These are phyloP conservation scores for Fusarium verticillioides DNA, from an alignment of 2,329 filamentous ascomycete genomes.

Conservation along the genomic window DNA sequence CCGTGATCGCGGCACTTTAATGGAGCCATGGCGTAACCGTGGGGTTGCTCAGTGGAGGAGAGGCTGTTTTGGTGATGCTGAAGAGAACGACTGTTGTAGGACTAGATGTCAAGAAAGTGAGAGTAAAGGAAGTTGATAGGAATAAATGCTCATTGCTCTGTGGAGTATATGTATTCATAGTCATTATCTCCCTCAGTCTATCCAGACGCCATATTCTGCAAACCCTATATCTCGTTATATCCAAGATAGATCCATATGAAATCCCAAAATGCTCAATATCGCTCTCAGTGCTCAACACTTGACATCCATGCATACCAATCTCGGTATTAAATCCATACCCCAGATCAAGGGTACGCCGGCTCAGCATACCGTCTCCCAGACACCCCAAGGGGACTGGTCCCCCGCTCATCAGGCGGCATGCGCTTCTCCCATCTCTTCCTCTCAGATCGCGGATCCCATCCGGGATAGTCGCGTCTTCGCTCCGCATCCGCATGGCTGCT, in stretches of 20 bases:
- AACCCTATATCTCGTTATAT: slow-evolving; percentile 8
- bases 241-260: not conserved
- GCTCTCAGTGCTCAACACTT: not conserved
- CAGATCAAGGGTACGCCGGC: slow-evolving; percentile 45
- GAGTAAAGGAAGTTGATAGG: not conserved
- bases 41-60: slow-evolving; percentile 17
- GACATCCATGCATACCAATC: not conserved
- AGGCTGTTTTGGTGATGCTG: not conserved
- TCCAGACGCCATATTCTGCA: slow-evolving; percentile 24
- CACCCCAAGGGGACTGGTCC: slow-evolving; percentile 49
- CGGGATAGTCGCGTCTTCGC: slow-evolving; percentile 51
- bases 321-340: not conserved
- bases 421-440: slow-evolving; percentile 52
- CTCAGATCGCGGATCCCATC: slow-evolving; percentile 51
- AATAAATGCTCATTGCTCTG: not conserved
- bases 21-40: slow-evolving; percentile 26
- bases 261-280: slow-evolving; percentile 9
- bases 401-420: slow-evolving; percentile 46
- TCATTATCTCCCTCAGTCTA: slow-evolving; percentile 24
- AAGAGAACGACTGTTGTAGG: not conserved
- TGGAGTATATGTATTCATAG: slow-evolving; percentile 21
- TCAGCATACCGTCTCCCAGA: slow-evolving; percentile 54
- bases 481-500: slow-evolving; percentile 64
- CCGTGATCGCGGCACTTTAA: slow-evolving; percentile 23
- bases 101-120: not conserved